Evolutionary conservation across 2,329 filamentous ascomycete species (phyloP).

Genomic region (Dactylellina drechsleri): DNA sequence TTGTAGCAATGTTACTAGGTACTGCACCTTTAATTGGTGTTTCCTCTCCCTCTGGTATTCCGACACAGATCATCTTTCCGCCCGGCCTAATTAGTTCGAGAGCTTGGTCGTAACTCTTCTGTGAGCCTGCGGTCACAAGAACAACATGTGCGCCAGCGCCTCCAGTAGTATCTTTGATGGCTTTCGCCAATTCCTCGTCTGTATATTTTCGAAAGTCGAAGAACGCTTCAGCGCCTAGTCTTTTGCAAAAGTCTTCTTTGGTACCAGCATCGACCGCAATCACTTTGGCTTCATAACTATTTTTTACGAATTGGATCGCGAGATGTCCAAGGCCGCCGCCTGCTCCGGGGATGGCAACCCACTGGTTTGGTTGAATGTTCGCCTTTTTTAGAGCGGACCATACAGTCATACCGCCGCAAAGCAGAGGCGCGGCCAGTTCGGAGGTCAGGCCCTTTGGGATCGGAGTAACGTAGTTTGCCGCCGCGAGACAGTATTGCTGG

Average conservation of each 20-base stretch:
- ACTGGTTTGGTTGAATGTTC: constrained; percentile 59
- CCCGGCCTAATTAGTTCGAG: constrained; percentile 22
- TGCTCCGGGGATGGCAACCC: constrained; percentile 58
- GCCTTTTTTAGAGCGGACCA: constrained; percentile 69
- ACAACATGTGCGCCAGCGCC: constrained; percentile 41
- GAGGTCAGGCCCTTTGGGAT: constrained; percentile 69
- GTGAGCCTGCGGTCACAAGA: constrained; percentile 31
- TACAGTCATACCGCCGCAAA: constrained; percentile 70
- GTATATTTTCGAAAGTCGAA: constrained; percentile 57
- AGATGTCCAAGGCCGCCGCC: constrained; percentile 59
- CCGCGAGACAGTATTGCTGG: constrained; percentile 47
- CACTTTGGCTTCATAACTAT: constrained; percentile 56
- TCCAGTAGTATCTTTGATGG: constrained; percentile 55
- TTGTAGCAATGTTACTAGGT: constrained; percentile 33
- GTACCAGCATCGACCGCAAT: constrained; percentile 57
- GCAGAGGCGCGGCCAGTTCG: constrained; percentile 70
- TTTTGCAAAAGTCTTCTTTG: constrained; percentile 55
- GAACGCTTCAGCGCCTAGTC: constrained; percentile 57
- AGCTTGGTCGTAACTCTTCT: constrained; percentile 43
- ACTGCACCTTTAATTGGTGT: constrained; percentile 31
- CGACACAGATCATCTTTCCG: constrained; percentile 45
- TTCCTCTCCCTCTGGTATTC: constrained; percentile 48
- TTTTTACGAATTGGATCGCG: constrained; percentile 58
- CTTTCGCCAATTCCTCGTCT: constrained; percentile 51
- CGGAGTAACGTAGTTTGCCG: constrained; percentile 59